Percentiles rank a stretch among this genome's conserved stretches.
These are phyloP conservation scores for Beverwykella pulmonaria DNA, from an alignment of 495 filamentous ascomycete genomes.

Conservation along the genomic window DNA sequence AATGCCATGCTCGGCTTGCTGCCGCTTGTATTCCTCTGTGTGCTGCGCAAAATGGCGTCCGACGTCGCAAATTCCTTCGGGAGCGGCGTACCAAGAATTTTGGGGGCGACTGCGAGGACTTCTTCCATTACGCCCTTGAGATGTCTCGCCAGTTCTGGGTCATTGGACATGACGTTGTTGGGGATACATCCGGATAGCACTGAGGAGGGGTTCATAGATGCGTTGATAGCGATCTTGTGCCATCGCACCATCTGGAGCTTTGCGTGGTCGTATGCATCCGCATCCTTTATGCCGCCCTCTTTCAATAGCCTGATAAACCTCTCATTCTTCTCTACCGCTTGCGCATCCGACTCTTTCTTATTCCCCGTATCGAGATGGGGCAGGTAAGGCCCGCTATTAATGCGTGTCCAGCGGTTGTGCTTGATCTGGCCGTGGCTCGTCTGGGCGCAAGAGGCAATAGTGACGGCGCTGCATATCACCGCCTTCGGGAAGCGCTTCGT, in stretches of 20 bases:
- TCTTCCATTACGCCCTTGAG: conserved; percentile 60
- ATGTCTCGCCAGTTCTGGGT: conserved; percentile 49
- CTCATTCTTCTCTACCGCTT: conserved; percentile 28
- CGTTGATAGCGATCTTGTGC: conserved; percentile 69
- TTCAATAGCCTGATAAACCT: conserved; percentile 41
- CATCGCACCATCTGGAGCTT: conserved; percentile 62
- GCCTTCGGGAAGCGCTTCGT: conserved; percentile 56
- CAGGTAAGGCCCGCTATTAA: conserved; percentile 60
- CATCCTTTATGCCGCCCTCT: conserved; percentile 58
- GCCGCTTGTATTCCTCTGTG: conserved; percentile 57
- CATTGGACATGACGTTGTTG: conserved; percentile 53
- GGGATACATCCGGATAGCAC: conserved; percentile 59
- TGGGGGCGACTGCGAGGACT: conserved; percentile 57
- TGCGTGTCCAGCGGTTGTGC: conserved; percentile 65
- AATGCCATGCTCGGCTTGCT: conserved; percentile 61
- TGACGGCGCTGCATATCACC: conserved; percentile 64
- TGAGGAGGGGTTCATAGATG: conserved; percentile 64
- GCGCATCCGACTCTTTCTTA: conserved; percentile 6
- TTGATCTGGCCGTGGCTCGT: conserved; percentile 53
- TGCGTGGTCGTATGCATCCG: conserved; percentile 46
- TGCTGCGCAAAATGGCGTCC: conserved; percentile 58
- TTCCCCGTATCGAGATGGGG: conserved; percentile 31
- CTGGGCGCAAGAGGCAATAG: conserved; percentile 58
- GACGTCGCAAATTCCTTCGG: conserved; percentile 53
- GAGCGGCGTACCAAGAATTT: conserved; percentile 53